phyloP scores from a whole-genome alignment of 2,329 filamentous ascomycete genomes.

The Plectosphaerella cucumerina region DNA sequence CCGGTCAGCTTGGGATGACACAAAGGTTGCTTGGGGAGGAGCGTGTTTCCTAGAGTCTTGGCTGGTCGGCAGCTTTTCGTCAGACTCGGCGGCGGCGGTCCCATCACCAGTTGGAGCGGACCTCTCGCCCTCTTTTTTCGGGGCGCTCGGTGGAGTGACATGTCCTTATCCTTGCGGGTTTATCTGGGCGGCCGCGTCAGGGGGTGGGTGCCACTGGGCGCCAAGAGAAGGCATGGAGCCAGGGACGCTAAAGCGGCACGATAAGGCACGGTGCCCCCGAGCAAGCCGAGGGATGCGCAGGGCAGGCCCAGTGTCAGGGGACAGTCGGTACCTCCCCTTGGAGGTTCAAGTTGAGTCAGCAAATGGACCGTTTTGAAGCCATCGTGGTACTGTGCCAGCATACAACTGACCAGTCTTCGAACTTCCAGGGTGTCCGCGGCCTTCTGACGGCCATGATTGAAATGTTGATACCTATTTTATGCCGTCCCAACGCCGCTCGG shows the following conservation, averaged over 20 bases:
- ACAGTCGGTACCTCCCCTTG: too few species aligned
- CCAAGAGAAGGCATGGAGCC: background rate
- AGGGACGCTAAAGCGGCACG: background rate
- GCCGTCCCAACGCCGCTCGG: background rate
- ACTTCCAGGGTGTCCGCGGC: too few species aligned
- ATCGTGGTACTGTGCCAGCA: too few species aligned
- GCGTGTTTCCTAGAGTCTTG: background rate
- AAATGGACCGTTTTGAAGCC: too few species aligned
- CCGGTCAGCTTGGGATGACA: too few species aligned
- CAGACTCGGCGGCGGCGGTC: background rate
- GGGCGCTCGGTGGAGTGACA: background rate
- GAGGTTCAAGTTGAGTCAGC: too few species aligned
- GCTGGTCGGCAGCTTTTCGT: background rate
- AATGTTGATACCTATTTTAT: background rate
- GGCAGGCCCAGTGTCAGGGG: too few species aligned
- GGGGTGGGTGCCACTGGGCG: background rate
- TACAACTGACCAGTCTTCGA: too few species aligned
- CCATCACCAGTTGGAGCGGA: too few species aligned
- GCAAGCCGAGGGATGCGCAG: slow-evolving; percentile 10
- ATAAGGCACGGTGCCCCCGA: background rate
- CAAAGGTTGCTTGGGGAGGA: too few species aligned
- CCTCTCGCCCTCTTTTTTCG: background rate
- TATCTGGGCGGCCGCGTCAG: background rate
- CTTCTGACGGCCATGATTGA: too few species aligned
- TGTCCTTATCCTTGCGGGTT: background rate